A percentile compares a stretch with the other conserved stretches of the same genome.
Evolutionary conservation across 371 early-diverging fungal genomes (phyloP).

Genomic region (Mortierella sp.): DNA sequence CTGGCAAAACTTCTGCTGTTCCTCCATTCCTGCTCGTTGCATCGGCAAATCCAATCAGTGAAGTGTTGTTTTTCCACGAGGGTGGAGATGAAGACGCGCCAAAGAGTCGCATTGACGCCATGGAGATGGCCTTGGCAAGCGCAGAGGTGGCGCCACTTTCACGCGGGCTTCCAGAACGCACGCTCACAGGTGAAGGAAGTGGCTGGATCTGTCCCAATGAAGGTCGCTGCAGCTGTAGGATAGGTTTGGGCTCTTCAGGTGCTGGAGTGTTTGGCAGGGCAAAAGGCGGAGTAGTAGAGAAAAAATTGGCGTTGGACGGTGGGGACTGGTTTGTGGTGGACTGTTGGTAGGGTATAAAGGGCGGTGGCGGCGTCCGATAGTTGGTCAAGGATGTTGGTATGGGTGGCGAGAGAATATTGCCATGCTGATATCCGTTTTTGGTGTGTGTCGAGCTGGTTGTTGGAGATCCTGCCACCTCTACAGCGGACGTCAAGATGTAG

Average conservation of each 20-base stretch:
- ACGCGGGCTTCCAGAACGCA: constrained; percentile 48
- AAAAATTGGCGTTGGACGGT: constrained; percentile 38
- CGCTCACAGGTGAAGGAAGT: constrained; percentile 27
- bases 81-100: constrained; percentile 59
- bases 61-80: constrained; percentile 40
- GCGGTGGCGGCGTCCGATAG: constrained; percentile 40
- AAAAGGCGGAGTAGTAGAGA: constrained; percentile 59
- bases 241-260: constrained; percentile 42
- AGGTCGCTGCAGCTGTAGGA: constrained; percentile 31
- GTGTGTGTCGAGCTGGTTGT: constrained; percentile 24
- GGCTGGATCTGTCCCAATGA: constrained; percentile 35
- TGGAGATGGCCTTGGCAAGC: constrained; percentile 71
- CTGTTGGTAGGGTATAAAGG: constrained; percentile 36
- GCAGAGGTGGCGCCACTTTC: constrained; percentile 64
- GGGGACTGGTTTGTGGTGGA: constrained; percentile 34
- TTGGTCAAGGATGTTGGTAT: constrained; percentile 42
- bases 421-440: constrained; percentile 25
- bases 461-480: constrained; percentile 59
- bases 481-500: background rate
- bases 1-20: constrained; percentile 35
- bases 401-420: constrained; percentile 39
- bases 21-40: constrained; percentile 32
- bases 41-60: constrained; percentile 43
- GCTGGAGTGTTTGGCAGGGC: constrained; percentile 42
- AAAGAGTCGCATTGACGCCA: constrained; percentile 72